These are phyloP conservation scores for Sporothrix protearum DNA, from an alignment of 2,329 filamentous ascomycete genomes.

Conservation along the genomic window DNA sequence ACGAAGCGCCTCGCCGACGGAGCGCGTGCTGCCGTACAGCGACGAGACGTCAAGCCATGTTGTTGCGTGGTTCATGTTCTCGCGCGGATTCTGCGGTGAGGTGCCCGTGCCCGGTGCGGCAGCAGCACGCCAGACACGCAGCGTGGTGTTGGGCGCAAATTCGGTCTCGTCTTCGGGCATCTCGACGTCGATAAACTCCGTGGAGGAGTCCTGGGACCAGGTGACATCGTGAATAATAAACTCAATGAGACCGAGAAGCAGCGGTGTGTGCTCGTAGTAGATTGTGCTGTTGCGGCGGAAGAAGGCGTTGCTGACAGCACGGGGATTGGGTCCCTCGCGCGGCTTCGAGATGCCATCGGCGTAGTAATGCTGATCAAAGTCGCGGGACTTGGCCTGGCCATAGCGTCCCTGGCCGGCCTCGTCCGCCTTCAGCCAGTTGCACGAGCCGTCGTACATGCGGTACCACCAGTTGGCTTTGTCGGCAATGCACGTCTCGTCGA, in stretches of 20 bases:
- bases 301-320: conserved; percentile 28
- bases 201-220: conserved; percentile 25
- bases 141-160: conserved; percentile 23
- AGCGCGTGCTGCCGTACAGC: conserved; percentile 25
- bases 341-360: conserved; percentile 25
- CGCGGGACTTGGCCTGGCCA: conserved; percentile 26
- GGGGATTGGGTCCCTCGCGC: conserved; percentile 25
- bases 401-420: conserved; percentile 22
- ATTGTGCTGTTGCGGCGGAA: conserved; percentile 25
- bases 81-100: conserved; percentile 24
- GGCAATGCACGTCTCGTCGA: conserved; percentile 16
- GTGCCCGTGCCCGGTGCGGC: conserved; percentile 25
- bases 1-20: conserved; percentile 23
- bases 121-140: conserved; percentile 22
- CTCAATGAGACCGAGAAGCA: conserved; percentile 27
- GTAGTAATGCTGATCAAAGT: conserved; percentile 25
- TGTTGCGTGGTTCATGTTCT: conserved; percentile 26
- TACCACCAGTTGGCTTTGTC: conserved; percentile 26
- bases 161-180: conserved; percentile 25
- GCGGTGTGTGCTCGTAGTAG: conserved; percentile 27
- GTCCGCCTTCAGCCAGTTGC: conserved; percentile 27
- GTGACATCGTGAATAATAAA: conserved; percentile 28
- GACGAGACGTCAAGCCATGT: conserved; percentile 27
- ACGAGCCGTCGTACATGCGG: conserved; percentile 26
- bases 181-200: conserved; percentile 25